Base-by-base conservation (phyloP, 2,329 filamentous ascomycete species). In the Fusarium sp. region DNA sequence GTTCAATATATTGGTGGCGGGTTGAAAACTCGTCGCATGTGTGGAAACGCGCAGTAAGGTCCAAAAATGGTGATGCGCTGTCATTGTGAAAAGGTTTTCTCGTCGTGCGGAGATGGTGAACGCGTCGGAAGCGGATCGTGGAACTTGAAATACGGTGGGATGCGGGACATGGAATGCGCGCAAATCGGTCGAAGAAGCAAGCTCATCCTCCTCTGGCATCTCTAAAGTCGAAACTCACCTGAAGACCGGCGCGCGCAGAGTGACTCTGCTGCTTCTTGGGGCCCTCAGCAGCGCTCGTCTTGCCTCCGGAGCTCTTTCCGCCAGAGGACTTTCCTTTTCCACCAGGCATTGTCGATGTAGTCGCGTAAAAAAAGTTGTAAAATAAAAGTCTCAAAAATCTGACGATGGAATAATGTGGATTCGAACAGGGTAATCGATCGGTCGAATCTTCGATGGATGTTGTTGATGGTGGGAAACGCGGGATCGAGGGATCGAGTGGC, bases 301-400 rank as follows among this genome's bases (percentile, higher is more conserved):
- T 96, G 75, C 93, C 92, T 76, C 93, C 93, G 61, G 92, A 87
- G 80, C 84, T 95, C 90, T 97, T 97, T 79, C 95, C 95, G 77
- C 95, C 94, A 75, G 91, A 89, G 71, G 91, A 93, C 87, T 94
- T 97, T 88, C 95, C 95, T 88, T 98, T 98, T 85, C 94, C 94
- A 79, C 95, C 95, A 79, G 94, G 82, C 87, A 90, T 89, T 83
- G 80, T 83, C 73, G 50, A 59, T 40, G 28, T 49, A 48, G 52
- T 75, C 61, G 70, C 68, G 73, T 60, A 33, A 61, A 68, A 70
- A 72, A 71, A 68, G 49, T 62, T 48, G 45, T 40, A 55, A 58
- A 67, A 68, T 61, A 68, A 71, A 55, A 40, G 52, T 63, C 60
- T 52, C 50, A 53, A 63, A 51, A 57, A 55, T 49, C 42, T 39